These are phyloP conservation scores for Hordeum marinum DNA, from an alignment of 176 grass and related monocot species.

Conservation along the genomic window DNA sequence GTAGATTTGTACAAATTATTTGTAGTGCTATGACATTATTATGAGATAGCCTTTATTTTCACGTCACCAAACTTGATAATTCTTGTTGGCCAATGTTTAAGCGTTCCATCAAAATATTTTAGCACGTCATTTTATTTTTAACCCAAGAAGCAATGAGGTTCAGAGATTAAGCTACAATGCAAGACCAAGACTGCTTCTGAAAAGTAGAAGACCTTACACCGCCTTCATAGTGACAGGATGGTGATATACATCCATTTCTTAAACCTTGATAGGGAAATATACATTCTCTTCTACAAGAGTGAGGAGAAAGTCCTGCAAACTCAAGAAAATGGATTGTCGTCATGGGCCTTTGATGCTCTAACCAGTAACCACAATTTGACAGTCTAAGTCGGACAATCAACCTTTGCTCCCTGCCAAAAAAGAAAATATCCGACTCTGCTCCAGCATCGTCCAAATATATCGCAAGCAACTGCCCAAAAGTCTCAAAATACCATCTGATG, in stretches of 20 bases:
- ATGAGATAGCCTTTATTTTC: background rate
- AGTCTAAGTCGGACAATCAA: too few species aligned
- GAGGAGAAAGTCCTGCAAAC: background rate
- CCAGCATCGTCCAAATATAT: background rate
- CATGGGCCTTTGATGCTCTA: background rate
- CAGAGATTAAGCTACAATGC: background rate
- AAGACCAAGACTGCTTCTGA: too few species aligned
- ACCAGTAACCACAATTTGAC: background rate
- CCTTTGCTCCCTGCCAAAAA: too few species aligned
- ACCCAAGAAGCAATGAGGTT: background rate
- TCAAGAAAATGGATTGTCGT: background rate
- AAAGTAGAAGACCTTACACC: background rate
- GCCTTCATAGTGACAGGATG: background rate
- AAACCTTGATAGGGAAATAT: background rate
- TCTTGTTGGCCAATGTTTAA: background rate
- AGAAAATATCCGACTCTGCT: background rate
- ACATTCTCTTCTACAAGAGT: background rate
- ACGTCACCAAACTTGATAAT: background rate
- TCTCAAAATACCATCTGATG: background rate
- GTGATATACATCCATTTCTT: background rate
- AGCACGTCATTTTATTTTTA: background rate
- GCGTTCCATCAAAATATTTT: too few species aligned
- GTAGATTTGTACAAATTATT: background rate
- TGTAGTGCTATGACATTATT: background rate
- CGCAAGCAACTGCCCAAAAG: background rate